A percentile compares a stretch with the other conserved stretches of the same genome.
Evolutionary conservation across 2,329 filamentous ascomycete genomes (phyloP).

Genomic region (Esteya vermicola): DNA sequence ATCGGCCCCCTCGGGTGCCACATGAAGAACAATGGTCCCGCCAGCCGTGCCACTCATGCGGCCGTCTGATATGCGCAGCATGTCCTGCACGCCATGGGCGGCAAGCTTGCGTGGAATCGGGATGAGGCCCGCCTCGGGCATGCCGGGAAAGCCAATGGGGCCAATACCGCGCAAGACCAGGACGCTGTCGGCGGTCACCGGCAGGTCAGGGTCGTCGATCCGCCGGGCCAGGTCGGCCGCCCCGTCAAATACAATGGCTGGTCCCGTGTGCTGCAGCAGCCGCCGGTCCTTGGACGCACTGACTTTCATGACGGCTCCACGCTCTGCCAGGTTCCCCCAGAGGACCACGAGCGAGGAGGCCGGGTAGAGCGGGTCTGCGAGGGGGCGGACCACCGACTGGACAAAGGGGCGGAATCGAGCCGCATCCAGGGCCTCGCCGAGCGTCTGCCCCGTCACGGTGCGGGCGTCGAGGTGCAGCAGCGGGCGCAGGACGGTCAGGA

Average conservation of each 20-base stretch:
- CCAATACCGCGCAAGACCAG: conserved; percentile 46
- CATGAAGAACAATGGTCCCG: conserved; percentile 80
- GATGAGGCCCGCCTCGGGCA: conserved; percentile 66
- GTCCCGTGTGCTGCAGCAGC: conserved; percentile 29
- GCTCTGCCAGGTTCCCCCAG: conserved; percentile 68
- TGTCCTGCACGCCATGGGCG: conserved; percentile 59
- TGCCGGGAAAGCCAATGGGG: conserved; percentile 47
- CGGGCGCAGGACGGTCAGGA: conserved; percentile 64
- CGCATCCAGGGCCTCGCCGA: conserved; percentile 63
- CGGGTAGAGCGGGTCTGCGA: conserved; percentile 51
- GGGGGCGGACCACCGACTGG: conserved; percentile 45
- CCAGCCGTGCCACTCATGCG: conserved; percentile 77
- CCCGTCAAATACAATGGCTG: conserved; percentile 52
- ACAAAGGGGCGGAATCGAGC: conserved; percentile 43
- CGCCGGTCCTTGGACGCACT: conserved; percentile 67
- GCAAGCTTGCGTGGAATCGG: conserved; percentile 63
- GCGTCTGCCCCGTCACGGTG: conserved; percentile 72
- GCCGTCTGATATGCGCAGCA: conserved; percentile 76
- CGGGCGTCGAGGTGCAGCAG: conserved; percentile 63
- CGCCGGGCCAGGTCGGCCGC: conserved; percentile 62
- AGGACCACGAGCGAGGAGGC: conserved; percentile 73
- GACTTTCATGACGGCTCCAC: conserved; percentile 79
- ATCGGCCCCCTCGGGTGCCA: conserved; percentile 68
- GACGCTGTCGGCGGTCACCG: conserved; percentile 46
- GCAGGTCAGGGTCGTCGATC: conserved; percentile 40